Evolutionary conservation across 2,329 filamentous ascomycete genomes (phyloP).

Genomic region (Xylariaceae sp.): DNA sequence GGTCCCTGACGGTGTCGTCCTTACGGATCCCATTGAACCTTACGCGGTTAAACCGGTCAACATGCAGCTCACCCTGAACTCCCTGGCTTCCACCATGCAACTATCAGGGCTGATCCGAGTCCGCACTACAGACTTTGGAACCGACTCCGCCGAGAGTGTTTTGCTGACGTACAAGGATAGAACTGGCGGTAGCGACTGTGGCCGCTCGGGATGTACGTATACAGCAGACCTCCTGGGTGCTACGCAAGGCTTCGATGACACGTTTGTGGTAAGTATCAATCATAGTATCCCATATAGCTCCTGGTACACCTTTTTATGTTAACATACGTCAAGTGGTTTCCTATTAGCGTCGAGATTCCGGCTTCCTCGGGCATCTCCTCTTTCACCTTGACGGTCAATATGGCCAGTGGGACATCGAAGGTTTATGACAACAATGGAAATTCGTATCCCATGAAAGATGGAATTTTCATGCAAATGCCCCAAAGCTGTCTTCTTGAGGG

Average conservation of each 20-base stretch:
- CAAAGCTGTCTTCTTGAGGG: constrained; percentile 54
- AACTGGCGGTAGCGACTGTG: constrained; percentile 45
- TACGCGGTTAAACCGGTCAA: constrained; percentile 58
- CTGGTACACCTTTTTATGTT: constrained; percentile 4
- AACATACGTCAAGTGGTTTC: constrained; percentile 35
- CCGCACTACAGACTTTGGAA: constrained; percentile 46
- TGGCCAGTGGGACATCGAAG: constrained; percentile 43
- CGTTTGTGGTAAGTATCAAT: constrained; percentile 45
- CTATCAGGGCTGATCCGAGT: constrained; percentile 56
- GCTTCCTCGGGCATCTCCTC: constrained; percentile 58
- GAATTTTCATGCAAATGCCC: constrained; percentile 49
- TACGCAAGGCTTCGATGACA: constrained; percentile 56
- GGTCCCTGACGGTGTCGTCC: constrained; percentile 48
- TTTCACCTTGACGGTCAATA: constrained; percentile 51
- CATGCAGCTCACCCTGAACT: constrained; percentile 51
- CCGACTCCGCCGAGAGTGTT: constrained; percentile 43
- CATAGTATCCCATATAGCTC: not conserved
- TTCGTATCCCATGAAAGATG: constrained; percentile 52
- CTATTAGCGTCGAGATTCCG: constrained; percentile 48
- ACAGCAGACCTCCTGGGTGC: constrained; percentile 44
- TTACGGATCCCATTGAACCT: constrained; percentile 50
- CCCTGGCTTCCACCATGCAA: constrained; percentile 44
- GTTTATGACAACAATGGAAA: constrained; percentile 55
- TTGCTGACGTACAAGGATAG: constrained; percentile 55
- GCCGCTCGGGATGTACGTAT: constrained; percentile 41